Evolutionary conservation across 2,329 filamentous ascomycete species (phyloP), one percentile per base, ranked within the genome.

Genomic region (Monosporascus sp.): DNA sequence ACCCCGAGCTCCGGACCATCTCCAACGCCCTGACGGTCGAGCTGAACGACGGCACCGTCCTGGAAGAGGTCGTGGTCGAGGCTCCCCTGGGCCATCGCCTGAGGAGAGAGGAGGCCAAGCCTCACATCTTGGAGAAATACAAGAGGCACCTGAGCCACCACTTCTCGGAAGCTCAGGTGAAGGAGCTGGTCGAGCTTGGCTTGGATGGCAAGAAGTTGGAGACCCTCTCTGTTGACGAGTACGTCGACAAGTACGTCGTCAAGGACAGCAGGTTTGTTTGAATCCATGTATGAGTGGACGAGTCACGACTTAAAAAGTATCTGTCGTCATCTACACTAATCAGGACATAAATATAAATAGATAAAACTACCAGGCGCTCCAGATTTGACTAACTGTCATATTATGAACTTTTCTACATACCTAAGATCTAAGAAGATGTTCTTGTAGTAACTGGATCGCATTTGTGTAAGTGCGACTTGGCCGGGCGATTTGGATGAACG

Each of bases 21-120:
- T 91, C 91, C 73, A 99, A 99, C 77, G 94, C 92, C 8, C 81
- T 99, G 61, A 97, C 92, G 31, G 92, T 99, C 55, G 93, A 88
- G 66, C 82, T 99, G 63, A 94, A 96, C 72, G 93, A 97, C 70
- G 94, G 94, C 66, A 96, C 91, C 47, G 81, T 94, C 9, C 80
- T 97, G 37, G 87, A 93, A 22, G 94, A 99, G 77, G 85, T 95
- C 56, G 88, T 89, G 48, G 89, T 99, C 52, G 92, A 97, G 79
- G 93, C 94, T 54, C 94, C 94, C 53, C 84, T 99, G 41, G 94
- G 94, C 65, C 94, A 99, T 80, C 87, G 88, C 61, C 80, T 94
- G 68, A 82, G 94, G 61, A 85, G 93, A 66, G 92, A 97, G 66
- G 94, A 99, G 82, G 94, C 94, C 64, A 97, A 97, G 84, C 94